Base-by-base conservation (phyloP, 2,329 filamentous ascomycete genomes). In the Penicillium sp. region DNA sequence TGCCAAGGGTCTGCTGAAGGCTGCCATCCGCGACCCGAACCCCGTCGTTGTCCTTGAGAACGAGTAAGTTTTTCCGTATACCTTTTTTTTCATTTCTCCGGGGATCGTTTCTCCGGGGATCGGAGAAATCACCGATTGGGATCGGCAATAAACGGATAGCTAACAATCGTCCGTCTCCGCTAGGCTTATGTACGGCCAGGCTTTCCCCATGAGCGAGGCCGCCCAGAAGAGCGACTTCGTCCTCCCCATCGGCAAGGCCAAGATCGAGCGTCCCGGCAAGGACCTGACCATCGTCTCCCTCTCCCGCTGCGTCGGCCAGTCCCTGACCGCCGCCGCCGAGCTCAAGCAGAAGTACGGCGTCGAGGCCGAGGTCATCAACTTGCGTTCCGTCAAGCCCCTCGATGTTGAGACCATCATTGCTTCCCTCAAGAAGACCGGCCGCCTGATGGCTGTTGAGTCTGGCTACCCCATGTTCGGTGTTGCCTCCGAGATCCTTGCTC, bases 361-460 rank as follows among this genome's bases (percentile, higher is more conserved):
- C 63, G 94, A 98, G 72, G 91, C 88, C 59, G 95, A 99, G 83
- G 95, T 99, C 68, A 91, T 99, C 86, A 99, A 99, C 86, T 89
- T 99, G 76, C 93, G 95, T 74, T 97, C 93, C 70, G 84, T 99
- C 83, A 99, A 98, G 86, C 95, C 95, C 47, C 87, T 99, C 69
- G 95, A 99, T 75, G 86, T 99, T 63, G 93, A 98, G 81, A 86
- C 92, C 69, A 98, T 99, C 74, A 85, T 98, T 80, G 93, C 96
- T 80, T 97, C 93, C 13, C 89, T 99, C 78, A 98, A 99, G 91
- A 99, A 99, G 90, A 99, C 95, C 19, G 90, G 91, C 78, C 91
- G 90, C 75, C 88, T 99, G 66, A 86, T 99, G 79, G 89, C 88
- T 45, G 92, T 99, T 71, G 94, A 98, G 83, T 97, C 93, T 60